A percentile compares a stretch with the other conserved stretches of the same genome.
These are phyloP conservation scores for Podila verticillata DNA, from an alignment of 192 early-diverging fungal species.

Conservation along the genomic window DNA sequence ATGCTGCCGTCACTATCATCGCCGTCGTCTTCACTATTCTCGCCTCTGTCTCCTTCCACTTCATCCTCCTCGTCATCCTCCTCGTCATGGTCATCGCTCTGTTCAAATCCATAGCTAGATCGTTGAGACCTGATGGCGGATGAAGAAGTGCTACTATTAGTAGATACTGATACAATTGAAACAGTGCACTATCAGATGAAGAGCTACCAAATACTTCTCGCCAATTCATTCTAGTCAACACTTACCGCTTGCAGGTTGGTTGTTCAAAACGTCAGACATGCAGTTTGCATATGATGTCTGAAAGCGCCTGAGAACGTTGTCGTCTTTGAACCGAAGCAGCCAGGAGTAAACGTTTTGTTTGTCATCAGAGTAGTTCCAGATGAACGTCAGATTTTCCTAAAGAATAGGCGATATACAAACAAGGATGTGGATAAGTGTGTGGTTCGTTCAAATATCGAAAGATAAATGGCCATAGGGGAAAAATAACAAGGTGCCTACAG, in stretches of 20 bases:
- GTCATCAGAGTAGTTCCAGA: slow-evolving; percentile 82
- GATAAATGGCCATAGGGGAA: too few relatives aligned
- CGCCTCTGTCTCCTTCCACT: too few relatives aligned
- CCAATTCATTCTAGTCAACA: slow-evolving; percentile 31
- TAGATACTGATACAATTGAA: background rate
- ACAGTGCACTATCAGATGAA: background rate
- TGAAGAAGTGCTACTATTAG: too few relatives aligned
- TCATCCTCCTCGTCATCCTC: slow-evolving; percentile 37
- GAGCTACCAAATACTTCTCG: background rate
- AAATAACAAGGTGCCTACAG: background rate
- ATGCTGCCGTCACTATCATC: slow-evolving; percentile 56
- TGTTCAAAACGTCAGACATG: slow-evolving; percentile 79
- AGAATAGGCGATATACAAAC: slow-evolving; percentile 23
- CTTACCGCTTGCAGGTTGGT: slow-evolving; percentile 68
- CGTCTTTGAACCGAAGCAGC: slow-evolving; percentile 71
- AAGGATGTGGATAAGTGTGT: too few relatives aligned
- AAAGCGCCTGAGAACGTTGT: slow-evolving; percentile 62
- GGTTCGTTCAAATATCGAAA: background rate
- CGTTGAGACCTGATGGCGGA: too few relatives aligned
- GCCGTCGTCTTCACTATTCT: slow-evolving; percentile 43
- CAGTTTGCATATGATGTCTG: slow-evolving; percentile 74
- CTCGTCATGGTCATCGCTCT: slow-evolving; percentile 3
- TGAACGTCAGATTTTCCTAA: slow-evolving; percentile 64
- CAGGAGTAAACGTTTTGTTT: slow-evolving; percentile 74
- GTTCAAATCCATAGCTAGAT: too few relatives aligned